phyloP scores from a whole-genome alignment of 2,329 filamentous ascomycete species.

The Ophiosphaerella narmari region DNA sequence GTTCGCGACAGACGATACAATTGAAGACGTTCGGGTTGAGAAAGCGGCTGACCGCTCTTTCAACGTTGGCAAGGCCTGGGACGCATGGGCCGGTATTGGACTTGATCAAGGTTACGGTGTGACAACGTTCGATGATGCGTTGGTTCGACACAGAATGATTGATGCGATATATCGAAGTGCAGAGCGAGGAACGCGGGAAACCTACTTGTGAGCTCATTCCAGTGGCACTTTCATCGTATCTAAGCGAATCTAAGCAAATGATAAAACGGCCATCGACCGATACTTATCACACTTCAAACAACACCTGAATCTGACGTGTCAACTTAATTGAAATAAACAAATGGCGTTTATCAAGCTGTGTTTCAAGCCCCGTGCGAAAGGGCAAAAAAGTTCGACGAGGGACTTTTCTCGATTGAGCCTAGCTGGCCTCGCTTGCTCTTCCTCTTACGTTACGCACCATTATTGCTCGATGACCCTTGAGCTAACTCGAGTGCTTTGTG shows the following conservation, averaged over 20 bases:
- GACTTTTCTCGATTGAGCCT: background rate
- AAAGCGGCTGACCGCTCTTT: conserved; percentile 54
- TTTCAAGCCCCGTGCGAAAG: no score
- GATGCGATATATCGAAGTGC: conserved; percentile 43
- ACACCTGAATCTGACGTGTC: no score
- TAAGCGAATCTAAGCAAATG: no score
- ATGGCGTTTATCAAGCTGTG: no score
- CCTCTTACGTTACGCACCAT: conserved; percentile 23
- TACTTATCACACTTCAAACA: no score
- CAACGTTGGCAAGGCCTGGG: conserved; percentile 62
- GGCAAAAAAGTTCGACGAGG: no score
- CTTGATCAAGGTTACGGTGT: conserved; percentile 28
- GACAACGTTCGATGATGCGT: conserved; percentile 40
- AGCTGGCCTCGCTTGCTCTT: conserved; percentile 3
- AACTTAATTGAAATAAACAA: no score
- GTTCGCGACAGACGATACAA: conserved; percentile 43
- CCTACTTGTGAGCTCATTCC: conserved; percentile 23
- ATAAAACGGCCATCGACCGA: no score
- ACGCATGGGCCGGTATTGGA: conserved; percentile 54
- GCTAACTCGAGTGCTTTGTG: conserved; percentile 12
- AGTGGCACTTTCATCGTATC: no score
- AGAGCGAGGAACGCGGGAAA: conserved; percentile 33
- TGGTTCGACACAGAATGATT: conserved; percentile 43
- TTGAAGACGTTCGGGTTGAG: conserved; percentile 54
- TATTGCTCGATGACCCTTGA: conserved; percentile 6